Evolutionary conservation across 2,329 filamentous ascomycete genomes (phyloP).

Genomic region (Penicillium olsonii): DNA sequence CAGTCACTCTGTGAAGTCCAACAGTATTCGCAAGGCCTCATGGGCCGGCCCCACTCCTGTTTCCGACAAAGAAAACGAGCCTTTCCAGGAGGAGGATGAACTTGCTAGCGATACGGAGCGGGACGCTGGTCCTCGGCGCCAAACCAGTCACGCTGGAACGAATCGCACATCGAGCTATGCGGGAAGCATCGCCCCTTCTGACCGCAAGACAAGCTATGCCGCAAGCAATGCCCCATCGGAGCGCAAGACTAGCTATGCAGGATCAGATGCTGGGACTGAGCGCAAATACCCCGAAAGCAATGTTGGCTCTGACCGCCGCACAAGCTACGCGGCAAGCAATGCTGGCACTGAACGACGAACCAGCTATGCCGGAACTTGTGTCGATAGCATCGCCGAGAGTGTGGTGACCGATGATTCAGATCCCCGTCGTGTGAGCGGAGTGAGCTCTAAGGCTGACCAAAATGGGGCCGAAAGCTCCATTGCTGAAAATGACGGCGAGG

Average conservation of each 20-base stretch:
- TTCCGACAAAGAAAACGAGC: slow-evolving; percentile 63
- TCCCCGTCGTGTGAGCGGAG: slow-evolving; percentile 42
- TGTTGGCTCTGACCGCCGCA: slow-evolving; percentile 45
- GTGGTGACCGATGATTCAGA: slow-evolving; percentile 41
- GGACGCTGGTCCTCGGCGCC: slow-evolving; percentile 51
- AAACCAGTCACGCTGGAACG: slow-evolving; percentile 44
- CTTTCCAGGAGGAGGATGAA: slow-evolving; percentile 65
- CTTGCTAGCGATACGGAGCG: slow-evolving; percentile 47
- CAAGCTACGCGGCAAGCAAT: slow-evolving; percentile 43
- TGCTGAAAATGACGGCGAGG: slow-evolving; percentile 17
- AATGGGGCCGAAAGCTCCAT: slow-evolving; percentile 27
- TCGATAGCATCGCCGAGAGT: slow-evolving; percentile 44
- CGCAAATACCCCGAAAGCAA: slow-evolving; percentile 52
- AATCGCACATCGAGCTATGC: slow-evolving; percentile 37
- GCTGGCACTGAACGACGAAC: slow-evolving; percentile 14
- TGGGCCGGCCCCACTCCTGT: slow-evolving; percentile 59
- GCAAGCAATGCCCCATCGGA: background rate
- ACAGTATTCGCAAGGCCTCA: slow-evolving; percentile 66
- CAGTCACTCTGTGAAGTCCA: slow-evolving; percentile 74
- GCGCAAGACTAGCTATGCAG: slow-evolving; percentile 6
- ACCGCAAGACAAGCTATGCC: background rate
- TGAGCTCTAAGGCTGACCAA: slow-evolving; percentile 40
- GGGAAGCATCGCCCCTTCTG: slow-evolving; percentile 27
- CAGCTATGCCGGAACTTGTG: slow-evolving; percentile 39
- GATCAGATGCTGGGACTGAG: background rate